Conservation (phyloP, 306 rosid genomes). For the Dalbergia oliveri region DNA sequence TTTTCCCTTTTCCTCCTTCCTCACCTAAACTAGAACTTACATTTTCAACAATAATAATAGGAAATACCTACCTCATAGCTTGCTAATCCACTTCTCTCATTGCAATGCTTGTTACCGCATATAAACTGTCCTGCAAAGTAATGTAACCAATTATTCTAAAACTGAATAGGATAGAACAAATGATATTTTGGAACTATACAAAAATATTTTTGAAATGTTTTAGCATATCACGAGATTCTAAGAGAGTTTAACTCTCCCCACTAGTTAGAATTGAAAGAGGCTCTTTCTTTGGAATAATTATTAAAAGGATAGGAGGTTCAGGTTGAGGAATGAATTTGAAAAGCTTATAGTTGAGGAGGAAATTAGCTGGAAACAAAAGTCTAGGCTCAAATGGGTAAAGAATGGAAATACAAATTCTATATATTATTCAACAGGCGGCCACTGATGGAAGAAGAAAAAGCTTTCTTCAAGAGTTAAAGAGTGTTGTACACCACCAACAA, state of each 20-base stretch:
- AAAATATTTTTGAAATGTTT: not conserved
- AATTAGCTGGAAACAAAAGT: not conserved
- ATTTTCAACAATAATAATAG: not conserved
- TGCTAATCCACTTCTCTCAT: constrained; percentile 75
- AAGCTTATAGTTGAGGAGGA: not conserved
- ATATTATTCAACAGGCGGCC: not conserved
- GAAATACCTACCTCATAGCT: constrained; percentile 81
- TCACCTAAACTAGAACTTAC: not conserved
- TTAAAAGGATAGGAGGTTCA: not conserved
- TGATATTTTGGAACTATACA: constrained; percentile 9
- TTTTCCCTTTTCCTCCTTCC: not conserved
- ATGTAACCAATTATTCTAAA: constrained; percentile 39
- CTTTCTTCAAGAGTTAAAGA: not conserved
- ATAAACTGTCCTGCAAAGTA: constrained; percentile 84
- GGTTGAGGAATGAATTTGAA: constrained; percentile 9
- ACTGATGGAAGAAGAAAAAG: not conserved
- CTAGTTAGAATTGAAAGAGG: not conserved
- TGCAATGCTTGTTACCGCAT: constrained; percentile 89
- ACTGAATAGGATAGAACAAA: not conserved
- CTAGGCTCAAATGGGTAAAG: not conserved
- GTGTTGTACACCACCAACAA: too few relatives aligned
- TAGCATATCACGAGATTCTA: not conserved
- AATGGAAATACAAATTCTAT: not conserved
- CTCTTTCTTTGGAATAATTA: not conserved
- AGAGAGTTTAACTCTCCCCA: not conserved